Evolutionary conservation across 768 basidiomycete genomes (phyloP), one percentile per base, ranked within the genome.

Genomic region (Russula foetens): DNA sequence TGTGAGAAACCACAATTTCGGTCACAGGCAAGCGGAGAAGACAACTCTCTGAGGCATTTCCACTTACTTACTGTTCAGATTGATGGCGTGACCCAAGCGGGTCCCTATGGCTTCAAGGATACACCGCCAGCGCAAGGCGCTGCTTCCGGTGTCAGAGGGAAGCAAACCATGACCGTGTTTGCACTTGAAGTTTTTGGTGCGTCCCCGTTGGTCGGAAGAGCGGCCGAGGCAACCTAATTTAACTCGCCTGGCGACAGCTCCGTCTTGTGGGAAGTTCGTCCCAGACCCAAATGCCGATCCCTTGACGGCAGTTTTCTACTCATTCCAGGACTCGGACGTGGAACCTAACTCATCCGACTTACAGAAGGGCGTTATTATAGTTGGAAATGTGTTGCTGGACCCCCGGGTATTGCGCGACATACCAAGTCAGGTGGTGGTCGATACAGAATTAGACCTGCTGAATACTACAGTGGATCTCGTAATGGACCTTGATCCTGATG

Each of bases 131-230:
- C 71, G 24, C 75, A 74, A 43, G 56, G 56, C 48, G 63, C 69
- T 69, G 2, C 71, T 70, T 29, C 74, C 73, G 41, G 81, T 3
- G 23, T 50, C 24, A 57, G 92, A 26, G 84, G 83, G 69, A 81
- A 77, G 57, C 84, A 87, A 63, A 77, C 79, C 64, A 91, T 98
- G 88, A 82, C 86, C 0, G 74, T 92, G 8, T 71, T 98, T 41
- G 84, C 89, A 1, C 69, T 98, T 45, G 97, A 99, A 71, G 73
- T 94, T 2, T 92, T 95, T 66, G 89, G 95, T 91, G 58, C 7
- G 47, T 41, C n/a, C 11, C n/a, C 31, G 19, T 29, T 5, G 50
- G 39, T 19, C 48, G 47, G 17, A n/a, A 43, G 24, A 9, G 43
- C 4, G 0, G 39, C 23, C 24, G 1, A n/a, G 12, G 29, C 47